Conservation (phyloP, 2,329 filamentous ascomycete genomes). For the Rosellinia necatrix region DNA sequence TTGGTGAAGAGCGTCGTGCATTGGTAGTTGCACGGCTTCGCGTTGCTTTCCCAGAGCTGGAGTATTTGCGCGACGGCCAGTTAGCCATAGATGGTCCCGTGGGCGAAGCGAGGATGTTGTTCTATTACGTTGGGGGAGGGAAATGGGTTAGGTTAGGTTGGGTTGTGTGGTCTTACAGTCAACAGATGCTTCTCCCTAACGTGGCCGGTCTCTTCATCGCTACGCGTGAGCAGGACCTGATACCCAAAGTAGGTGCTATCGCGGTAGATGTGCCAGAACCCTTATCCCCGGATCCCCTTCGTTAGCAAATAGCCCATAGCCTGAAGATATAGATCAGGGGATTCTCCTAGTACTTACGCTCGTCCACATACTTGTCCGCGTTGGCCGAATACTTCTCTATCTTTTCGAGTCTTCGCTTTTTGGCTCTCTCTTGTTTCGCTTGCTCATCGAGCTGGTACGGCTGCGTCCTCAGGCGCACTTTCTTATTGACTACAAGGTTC, state of each 20-base stretch:
- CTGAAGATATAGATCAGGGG: too few relatives aligned
- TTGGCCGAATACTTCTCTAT: background rate
- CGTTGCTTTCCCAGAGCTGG: constrained; percentile 72
- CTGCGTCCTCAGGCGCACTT: constrained; percentile 39
- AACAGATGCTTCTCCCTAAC: constrained; percentile 63
- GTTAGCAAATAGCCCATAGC: background rate
- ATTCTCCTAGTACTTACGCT: background rate
- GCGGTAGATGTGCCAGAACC: constrained; percentile 57
- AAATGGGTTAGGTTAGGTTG: too few relatives aligned
- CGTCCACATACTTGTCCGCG: constrained; percentile 5
- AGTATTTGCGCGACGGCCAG: too few relatives aligned
- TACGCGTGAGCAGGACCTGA: constrained; percentile 63
- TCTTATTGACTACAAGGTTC: constrained; percentile 26
- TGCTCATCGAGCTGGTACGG: constrained; percentile 49
- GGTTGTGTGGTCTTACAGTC: constrained; percentile 59
- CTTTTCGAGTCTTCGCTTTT: constrained; percentile 35
- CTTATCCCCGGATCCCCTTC: background rate
- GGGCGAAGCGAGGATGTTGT: too few relatives aligned
- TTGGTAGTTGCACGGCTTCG: constrained; percentile 63
- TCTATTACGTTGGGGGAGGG: background rate
- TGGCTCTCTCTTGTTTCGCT: constrained; percentile 33
- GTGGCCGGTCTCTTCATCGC: constrained; percentile 49
- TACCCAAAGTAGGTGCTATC: constrained; percentile 69
- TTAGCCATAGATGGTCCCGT: too few relatives aligned
- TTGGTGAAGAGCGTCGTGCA: constrained; percentile 58